Percentiles rank a stretch among this genome's conserved stretches.
Conservation (phyloP, 2,329 filamentous ascomycete species). For the Chrysosporium queenslandicum region DNA sequence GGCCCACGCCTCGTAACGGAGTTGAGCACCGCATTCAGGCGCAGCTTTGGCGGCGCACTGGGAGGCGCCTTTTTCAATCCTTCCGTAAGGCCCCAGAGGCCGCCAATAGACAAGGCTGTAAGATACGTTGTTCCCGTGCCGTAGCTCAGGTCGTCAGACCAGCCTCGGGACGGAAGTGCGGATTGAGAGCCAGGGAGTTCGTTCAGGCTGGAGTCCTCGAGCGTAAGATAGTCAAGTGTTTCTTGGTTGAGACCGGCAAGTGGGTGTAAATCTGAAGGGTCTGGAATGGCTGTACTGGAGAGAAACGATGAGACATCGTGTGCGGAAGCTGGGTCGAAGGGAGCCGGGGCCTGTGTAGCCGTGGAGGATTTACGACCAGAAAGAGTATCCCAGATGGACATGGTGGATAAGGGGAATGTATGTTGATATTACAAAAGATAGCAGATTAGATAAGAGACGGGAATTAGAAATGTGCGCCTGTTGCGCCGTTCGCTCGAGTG, state of each 20-base stretch:
- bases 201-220: conserved; percentile 84
- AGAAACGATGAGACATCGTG: conserved; percentile 84
- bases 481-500: not conserved
- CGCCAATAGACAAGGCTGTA: conserved; percentile 72
- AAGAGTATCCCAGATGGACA: conserved; percentile 53
- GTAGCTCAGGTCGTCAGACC: conserved; percentile 97
- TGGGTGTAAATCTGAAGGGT: conserved; percentile 82
- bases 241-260: conserved; percentile 88
- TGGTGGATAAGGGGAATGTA: conserved; percentile 23
- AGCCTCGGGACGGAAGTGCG: conserved; percentile 85
- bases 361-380: conserved; percentile 49
- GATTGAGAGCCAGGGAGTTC: conserved; percentile 78
- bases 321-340: conserved; percentile 61
- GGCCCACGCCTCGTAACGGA: conserved; percentile 85
- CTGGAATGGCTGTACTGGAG: conserved; percentile 62
- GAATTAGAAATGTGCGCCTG: not conserved
- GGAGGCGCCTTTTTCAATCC: conserved; percentile 62
- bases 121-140: conserved; percentile 93
- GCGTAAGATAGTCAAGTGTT: conserved; percentile 83
- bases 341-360: conserved; percentile 42
- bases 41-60: conserved; percentile 76
- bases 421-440: conserved; percentile 18
- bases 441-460: conserved; percentile 14
- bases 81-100: conserved; percentile 85
- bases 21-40: conserved; percentile 89